Evolutionary conservation across 2,329 filamentous ascomycete genomes (phyloP).

Genomic region (Trichophyton schoenleinii): DNA sequence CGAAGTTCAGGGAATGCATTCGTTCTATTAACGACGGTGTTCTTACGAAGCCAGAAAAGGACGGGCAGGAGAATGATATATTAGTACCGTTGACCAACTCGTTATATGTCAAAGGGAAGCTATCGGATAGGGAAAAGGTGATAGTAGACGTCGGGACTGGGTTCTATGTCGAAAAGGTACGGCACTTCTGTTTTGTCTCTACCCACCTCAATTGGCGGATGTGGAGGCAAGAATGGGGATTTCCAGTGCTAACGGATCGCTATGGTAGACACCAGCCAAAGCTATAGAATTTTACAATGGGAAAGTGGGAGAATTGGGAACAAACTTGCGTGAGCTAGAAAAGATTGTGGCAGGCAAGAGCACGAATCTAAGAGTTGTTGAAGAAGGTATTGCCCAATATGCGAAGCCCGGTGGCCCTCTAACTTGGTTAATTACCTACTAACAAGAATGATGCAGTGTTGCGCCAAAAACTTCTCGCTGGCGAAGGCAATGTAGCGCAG

Average conservation of each 20-base stretch:
- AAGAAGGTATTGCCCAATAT: conserved; percentile 55
- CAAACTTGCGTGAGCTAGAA: conserved; percentile 55
- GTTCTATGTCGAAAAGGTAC: conserved; percentile 85
- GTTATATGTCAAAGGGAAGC: conserved; percentile 76
- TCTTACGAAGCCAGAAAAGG: conserved; percentile 21
- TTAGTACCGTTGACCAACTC: conserved; percentile 92
- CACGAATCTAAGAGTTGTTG: conserved; percentile 69
- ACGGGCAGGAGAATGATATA: conserved; percentile 36
- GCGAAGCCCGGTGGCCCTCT: neutral
- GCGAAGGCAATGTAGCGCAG: conserved; percentile 27
- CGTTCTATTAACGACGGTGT: conserved; percentile 56
- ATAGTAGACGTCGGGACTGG: conserved; percentile 89
- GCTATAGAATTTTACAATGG: conserved; percentile 54
- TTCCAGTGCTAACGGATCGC: neutral
- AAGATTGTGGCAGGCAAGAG: conserved; percentile 63
- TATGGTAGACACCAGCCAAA: conserved; percentile 41
- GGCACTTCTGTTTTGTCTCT: conserved; percentile 1
- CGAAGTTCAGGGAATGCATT: conserved; percentile 84
- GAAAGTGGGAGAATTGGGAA: conserved; percentile 54
- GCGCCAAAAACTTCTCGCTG: conserved; percentile 40
- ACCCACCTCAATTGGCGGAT: neutral
- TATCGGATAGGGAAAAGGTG: conserved; percentile 62
- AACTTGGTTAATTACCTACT: neutral
- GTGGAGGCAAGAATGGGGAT: neutral
- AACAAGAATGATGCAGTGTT: conserved; percentile 28